Conservation (phyloP, 148 eudicot species). For the Cornus controversa region DNA sequence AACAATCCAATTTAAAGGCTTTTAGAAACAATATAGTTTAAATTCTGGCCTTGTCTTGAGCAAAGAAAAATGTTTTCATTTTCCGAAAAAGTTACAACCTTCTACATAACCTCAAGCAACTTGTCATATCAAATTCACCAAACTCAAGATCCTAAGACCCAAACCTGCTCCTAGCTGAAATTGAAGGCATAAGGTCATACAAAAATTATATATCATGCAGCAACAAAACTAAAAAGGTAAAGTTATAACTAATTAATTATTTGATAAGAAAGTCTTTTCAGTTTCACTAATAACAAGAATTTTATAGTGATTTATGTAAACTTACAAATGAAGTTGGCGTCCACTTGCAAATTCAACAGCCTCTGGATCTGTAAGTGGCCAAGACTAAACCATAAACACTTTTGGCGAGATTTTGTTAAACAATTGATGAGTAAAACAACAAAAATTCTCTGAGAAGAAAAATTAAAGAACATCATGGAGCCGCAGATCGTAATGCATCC, state of each 20-base stretch:
- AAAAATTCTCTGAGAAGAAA: not conserved
- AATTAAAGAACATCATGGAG: not conserved
- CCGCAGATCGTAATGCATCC: not conserved
- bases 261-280: not conserved
- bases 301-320: conserved; percentile 1
- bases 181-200: not conserved
- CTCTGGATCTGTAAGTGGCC: conserved; percentile 58
- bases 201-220: not conserved
- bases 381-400: not conserved
- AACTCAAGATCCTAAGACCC: not conserved
- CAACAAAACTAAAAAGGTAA: not conserved
- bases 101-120: not conserved
- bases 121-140: not conserved
- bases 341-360: conserved; percentile 73
- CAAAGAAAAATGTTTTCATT: not conserved
- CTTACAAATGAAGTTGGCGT: conserved; percentile 97
- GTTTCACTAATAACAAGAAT: not conserved
- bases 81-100: not conserved
- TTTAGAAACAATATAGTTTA: not conserved
- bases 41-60: not conserved
- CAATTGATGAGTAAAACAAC: conserved; percentile 1
- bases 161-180: not conserved
- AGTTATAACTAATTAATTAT: not conserved
- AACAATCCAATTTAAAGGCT: not conserved
- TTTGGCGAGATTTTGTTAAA: not conserved